These are phyloP conservation scores for Pseudocercospora fijiensis DNA, from an alignment of 2,329 filamentous ascomycete species.

Conservation along the genomic window DNA sequence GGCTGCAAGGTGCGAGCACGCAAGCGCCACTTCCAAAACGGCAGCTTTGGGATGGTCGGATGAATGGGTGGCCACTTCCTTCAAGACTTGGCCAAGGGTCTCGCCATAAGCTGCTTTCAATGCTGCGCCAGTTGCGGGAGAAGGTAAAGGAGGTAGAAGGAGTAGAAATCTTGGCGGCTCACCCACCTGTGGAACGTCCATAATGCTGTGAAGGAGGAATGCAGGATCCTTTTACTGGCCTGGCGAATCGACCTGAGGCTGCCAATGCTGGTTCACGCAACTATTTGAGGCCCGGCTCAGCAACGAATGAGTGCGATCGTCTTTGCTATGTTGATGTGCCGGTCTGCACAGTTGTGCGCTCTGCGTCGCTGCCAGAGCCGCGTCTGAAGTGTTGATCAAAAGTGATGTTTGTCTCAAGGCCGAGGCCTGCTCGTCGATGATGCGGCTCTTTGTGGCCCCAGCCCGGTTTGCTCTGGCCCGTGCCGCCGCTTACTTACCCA, in stretches of 20 bases:
- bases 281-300: not conserved
- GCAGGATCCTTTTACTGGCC: not conserved
- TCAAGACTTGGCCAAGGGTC: slow-evolving; percentile 45
- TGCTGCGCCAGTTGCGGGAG: slow-evolving; percentile 41
- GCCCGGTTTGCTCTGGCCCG: not conserved
- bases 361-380: not conserved
- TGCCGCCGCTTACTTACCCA: not conserved
- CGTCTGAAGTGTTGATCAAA: not conserved
- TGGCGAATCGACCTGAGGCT: not conserved
- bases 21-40: slow-evolving; percentile 61
- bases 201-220: not conserved
- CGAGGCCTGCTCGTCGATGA: not conserved
- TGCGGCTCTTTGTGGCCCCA: not conserved
- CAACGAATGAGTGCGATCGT: not conserved
- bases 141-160: slow-evolving; percentile 45
- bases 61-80: slow-evolving; percentile 41
- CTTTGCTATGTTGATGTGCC: not conserved
- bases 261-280: not conserved
- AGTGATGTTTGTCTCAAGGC: not conserved
- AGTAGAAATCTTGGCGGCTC: slow-evolving; percentile 41
- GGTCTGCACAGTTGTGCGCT: not conserved
- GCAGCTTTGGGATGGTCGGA: slow-evolving; percentile 38
- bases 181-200: slow-evolving; percentile 19
- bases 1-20: slow-evolving; percentile 60
- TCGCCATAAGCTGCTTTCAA: slow-evolving; percentile 47